Evolutionary conservation across 2,329 filamentous ascomycete genomes (phyloP).

Genomic region (Thyridium curvatum): DNA sequence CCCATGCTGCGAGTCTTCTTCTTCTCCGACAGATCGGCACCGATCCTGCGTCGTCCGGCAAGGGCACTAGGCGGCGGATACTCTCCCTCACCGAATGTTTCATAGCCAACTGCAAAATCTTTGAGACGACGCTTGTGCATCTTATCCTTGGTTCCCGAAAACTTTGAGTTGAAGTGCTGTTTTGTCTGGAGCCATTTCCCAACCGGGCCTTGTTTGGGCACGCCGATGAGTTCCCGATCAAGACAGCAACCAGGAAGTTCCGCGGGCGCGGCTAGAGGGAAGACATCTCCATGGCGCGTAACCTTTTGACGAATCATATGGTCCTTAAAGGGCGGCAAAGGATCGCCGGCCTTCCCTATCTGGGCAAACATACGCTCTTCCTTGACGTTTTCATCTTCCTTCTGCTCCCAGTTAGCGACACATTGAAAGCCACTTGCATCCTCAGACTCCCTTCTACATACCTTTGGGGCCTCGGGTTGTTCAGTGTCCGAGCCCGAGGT

Average conservation of each 20-base stretch:
- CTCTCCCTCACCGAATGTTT: slow-evolving; percentile 65
- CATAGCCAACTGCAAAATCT: slow-evolving; percentile 67
- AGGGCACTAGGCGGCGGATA: slow-evolving; percentile 77
- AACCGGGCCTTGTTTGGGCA: slow-evolving; percentile 74
- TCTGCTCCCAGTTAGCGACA: too few species aligned
- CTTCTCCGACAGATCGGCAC: slow-evolving; percentile 39
- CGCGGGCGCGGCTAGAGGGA: slow-evolving; percentile 56
- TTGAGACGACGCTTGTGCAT: slow-evolving; percentile 68
- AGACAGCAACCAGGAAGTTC: slow-evolving; percentile 63
- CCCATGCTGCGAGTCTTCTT: slow-evolving; percentile 59
- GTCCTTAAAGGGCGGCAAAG: slow-evolving; percentile 69
- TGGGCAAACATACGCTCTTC: slow-evolving; percentile 10
- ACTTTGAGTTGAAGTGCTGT: slow-evolving; percentile 66
- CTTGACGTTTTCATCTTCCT: neutral
- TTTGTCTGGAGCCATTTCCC: slow-evolving; percentile 78
- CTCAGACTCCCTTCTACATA: too few species aligned
- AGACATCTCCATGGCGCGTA: slow-evolving; percentile 69
- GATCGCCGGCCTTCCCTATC: slow-evolving; percentile 84
- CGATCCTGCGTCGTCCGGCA: slow-evolving; percentile 58
- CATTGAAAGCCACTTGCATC: too few species aligned
- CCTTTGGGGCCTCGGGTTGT: slow-evolving; percentile 12
- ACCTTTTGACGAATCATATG: slow-evolving; percentile 93
- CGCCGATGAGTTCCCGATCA: slow-evolving; percentile 60
- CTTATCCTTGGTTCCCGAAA: slow-evolving; percentile 59
- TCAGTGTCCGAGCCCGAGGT: slow-evolving; percentile 37